These are phyloP conservation scores for Oryza meridionalis DNA, from an alignment of 176 grass and related monocot species.

Conservation along the genomic window DNA sequence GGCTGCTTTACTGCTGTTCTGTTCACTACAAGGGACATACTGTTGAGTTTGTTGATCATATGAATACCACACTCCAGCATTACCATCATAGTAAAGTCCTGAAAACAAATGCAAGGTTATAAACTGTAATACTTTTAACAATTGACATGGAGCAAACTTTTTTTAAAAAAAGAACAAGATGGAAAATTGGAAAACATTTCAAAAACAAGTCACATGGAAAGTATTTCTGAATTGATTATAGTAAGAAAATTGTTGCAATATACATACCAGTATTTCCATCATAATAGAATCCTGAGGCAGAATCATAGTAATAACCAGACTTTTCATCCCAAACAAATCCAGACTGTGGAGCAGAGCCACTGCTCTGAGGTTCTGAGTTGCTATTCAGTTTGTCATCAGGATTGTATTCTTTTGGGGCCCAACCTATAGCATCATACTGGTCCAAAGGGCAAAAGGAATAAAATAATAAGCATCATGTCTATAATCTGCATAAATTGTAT, in stretches of 20 bases:
- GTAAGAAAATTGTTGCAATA: constrained; percentile 8
- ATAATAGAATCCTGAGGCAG: constrained; percentile 97
- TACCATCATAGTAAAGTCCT: constrained; percentile 99
- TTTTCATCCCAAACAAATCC: constrained; percentile 99
- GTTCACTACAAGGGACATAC: constrained; percentile 76
- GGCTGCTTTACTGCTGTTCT: constrained; percentile 58
- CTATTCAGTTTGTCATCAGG: constrained; percentile 66
- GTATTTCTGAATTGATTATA: constrained; percentile 1
- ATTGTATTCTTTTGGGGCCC: constrained; percentile 96
- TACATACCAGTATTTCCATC: constrained; percentile 94
- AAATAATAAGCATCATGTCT: constrained; percentile 17
- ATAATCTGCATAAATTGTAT: constrained; percentile 25
- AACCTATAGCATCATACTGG: constrained; percentile 95
- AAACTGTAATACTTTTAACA: neutral
- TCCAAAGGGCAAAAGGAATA: constrained; percentile 23
- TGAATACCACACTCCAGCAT: constrained; percentile 79
- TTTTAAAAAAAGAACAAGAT: neutral
- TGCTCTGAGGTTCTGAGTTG: constrained; percentile 52
- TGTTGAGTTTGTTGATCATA: constrained; percentile 88
- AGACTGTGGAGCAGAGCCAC: constrained; percentile 60
- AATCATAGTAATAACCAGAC: constrained; percentile 98
- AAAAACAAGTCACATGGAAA: neutral
- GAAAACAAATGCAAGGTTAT: constrained; percentile 39
- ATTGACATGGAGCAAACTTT: neutral
- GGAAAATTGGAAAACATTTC: neutral